phyloP scores from a whole-genome alignment of 441 rosid species.

The Macaranga tanarius region DNA sequence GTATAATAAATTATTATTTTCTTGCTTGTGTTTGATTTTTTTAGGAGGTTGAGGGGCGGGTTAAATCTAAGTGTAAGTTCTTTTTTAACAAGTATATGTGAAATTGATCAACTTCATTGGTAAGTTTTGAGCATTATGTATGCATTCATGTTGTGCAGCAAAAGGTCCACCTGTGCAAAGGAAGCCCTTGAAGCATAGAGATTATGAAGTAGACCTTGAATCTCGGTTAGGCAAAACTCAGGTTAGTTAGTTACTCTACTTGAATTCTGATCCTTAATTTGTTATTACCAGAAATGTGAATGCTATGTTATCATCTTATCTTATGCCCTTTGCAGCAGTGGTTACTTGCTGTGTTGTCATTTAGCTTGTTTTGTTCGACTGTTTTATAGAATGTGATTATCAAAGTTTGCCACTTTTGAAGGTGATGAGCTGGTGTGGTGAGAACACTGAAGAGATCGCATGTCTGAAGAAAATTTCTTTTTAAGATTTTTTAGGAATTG shows the following conservation, averaged over 20 bases:
- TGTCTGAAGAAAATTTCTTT: background rate
- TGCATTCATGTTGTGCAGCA: slow-evolving; percentile 39
- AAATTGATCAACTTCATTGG: background rate
- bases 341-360: background rate
- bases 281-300: too few relatives aligned
- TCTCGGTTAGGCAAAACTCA: slow-evolving; percentile 97
- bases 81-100: background rate
- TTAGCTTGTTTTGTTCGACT: background rate
- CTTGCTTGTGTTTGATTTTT: slow-evolving; percentile 15
- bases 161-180: slow-evolving; percentile 95
- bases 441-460: background rate
- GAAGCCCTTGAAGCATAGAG: slow-evolving; percentile 97
- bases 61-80: slow-evolving; percentile 70
- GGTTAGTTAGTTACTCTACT: slow-evolving; percentile 34
- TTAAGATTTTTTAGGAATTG: background rate
- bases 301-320: too few relatives aligned
- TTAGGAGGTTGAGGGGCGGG: slow-evolving; percentile 66
- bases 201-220: slow-evolving; percentile 90
- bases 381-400: background rate
- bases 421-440: background rate
- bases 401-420: background rate
- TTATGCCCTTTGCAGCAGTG: background rate
- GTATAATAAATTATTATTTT: background rate
- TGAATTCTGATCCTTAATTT: too few relatives aligned
- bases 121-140: too few relatives aligned